phyloP scores from a whole-genome alignment of 768 basidiomycete genomes.

The Russula compacta region DNA sequence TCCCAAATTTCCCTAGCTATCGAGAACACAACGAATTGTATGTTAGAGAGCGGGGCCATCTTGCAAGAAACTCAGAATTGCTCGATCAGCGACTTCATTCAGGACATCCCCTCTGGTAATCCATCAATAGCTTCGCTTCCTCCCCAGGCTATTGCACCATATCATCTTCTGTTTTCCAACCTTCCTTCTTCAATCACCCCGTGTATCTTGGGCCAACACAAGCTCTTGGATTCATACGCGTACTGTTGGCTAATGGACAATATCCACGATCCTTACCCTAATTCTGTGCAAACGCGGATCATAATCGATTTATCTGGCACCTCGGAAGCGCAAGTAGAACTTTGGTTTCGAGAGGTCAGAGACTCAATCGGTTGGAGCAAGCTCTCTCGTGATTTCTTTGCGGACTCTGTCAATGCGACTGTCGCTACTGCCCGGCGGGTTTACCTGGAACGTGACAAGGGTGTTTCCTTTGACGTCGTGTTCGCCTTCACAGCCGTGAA shows the following conservation, averaged over 20 bases:
- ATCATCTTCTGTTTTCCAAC: neutral
- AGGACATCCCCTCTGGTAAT: neutral
- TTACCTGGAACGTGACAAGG: constrained; percentile 19
- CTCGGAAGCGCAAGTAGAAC: constrained; percentile 1
- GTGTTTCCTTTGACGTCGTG: constrained; percentile 4
- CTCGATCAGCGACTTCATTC: neutral
- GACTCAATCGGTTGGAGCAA: constrained; percentile 20
- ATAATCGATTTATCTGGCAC: constrained; percentile 3
- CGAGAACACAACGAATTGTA: neutral
- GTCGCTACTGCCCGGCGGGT: constrained; percentile 26
- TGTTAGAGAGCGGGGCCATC: neutral
- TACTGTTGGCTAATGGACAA: constrained; percentile 21
- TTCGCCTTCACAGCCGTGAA: constrained; percentile 26
- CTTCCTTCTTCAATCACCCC: neutral
- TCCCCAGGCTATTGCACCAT: neutral
- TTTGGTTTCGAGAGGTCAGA: constrained; percentile 21
- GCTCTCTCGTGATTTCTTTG: constrained; percentile 17
- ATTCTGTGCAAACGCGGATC: constrained; percentile 12
- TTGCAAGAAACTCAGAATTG: neutral
- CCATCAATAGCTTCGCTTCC: neutral
- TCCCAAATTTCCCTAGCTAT: neutral
- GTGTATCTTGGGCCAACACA: neutral
- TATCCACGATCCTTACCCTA: constrained; percentile 46
- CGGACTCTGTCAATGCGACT: constrained; percentile 22
- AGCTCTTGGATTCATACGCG: neutral